Base-by-base conservation (phyloP, 306 rosid genomes). In the Mimosa bimucronata region DNA sequence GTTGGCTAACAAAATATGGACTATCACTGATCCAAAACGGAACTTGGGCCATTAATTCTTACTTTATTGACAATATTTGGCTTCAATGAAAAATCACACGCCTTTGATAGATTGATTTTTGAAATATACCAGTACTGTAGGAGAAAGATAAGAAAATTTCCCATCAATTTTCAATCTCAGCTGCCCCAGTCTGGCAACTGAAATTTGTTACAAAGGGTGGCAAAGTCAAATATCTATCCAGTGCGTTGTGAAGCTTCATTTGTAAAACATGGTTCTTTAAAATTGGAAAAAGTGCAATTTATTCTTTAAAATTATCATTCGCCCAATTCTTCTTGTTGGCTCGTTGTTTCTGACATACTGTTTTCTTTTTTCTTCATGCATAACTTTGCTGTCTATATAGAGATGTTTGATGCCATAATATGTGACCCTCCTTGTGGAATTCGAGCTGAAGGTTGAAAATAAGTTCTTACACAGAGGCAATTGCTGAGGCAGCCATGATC, bases 381-480 rank as follows among this genome's bases (percentile, higher is more conserved):
- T 64, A 53, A 53, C 55, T 71, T 81, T 75, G 23, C 69, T 75
- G 29, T 79, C 80, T 74, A 69, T 45, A n/a, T n/a, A 46, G 52
- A 94, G 97, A 37, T 92, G 52, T 92, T 92, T 83, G 92, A 95
- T 84, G 98, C 98, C 57, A 91, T 95, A 79, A 90, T 92, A 73
- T 95, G 97, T n/a, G 98, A 95, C 88, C 98, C 97, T 75, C 98
- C 98, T 72, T 95, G 92, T n/a, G 98, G 98, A 81, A 98, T 95
- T 77, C 98, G 98, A 80, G 98, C 98, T 53, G 97, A 98, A 38
- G 98, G 97, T 9, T 98, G 44, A 95, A 95, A 89, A 86, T 58
- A 31, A 72, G 87, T 71, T 84, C 85, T 23, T 95, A 92, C 87
- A 91, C 95, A 1, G 86, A 80, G 81, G 96, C 92, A 87, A 81